These are phyloP conservation scores for Coelastrella sp. DNA, from an alignment of 139 green algal genomes.

Conservation along the genomic window DNA sequence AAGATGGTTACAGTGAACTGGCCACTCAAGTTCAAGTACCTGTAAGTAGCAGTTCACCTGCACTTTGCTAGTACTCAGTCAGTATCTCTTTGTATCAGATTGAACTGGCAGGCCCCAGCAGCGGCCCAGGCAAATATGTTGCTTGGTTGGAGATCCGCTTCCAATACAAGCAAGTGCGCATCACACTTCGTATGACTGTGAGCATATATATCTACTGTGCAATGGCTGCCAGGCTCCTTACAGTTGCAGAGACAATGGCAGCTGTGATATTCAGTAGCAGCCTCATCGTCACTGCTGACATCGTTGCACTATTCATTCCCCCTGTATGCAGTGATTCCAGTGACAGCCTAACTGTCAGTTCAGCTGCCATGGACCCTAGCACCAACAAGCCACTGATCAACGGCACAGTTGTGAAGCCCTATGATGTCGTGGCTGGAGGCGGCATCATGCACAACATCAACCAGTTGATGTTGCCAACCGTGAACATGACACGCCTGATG, in stretches of 20 bases:
- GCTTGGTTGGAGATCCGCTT: too few species aligned
- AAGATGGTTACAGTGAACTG: conserved; percentile 16
- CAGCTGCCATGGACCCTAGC: conserved; percentile 11
- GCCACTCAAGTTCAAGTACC: conserved; percentile 17
- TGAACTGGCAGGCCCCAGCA: too few species aligned
- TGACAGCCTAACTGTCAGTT: conserved; percentile 8
- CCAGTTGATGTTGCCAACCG: conserved; percentile 20
- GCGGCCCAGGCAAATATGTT: too few species aligned
- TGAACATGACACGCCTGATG: conserved; percentile 13
- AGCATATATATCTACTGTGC: too few species aligned
- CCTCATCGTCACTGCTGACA: too few species aligned
- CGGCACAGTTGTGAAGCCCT: background rate
- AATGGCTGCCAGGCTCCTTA: too few species aligned
- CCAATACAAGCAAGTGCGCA: too few species aligned
- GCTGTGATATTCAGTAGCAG: too few species aligned
- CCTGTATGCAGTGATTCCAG: background rate
- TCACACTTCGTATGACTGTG: too few species aligned
- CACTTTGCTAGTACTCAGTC: too few species aligned
- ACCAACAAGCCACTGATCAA: conserved; percentile 32
- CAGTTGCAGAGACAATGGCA: too few species aligned
- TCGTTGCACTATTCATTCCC: background rate
- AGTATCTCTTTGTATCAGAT: too few species aligned
- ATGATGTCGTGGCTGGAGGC: conserved; percentile 12
- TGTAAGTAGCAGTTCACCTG: background rate
- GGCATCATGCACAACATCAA: conserved; percentile 44